Base-by-base conservation (phyloP, 345 rosid genomes). In the Mallotus nudiflorus region DNA sequence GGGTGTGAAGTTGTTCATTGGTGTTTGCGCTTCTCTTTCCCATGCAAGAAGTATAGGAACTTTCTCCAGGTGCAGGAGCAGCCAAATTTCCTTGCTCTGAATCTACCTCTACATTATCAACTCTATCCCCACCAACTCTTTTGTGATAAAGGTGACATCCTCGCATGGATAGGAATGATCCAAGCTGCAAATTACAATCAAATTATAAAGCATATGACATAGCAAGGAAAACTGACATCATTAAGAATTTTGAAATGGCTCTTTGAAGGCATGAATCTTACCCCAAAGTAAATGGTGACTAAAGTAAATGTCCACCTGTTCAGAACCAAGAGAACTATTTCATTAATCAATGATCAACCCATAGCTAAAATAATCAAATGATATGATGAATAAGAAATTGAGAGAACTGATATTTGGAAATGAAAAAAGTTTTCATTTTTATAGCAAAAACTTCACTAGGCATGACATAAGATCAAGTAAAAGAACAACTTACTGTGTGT, bases 301-400 rank as follows among this genome's bases (percentile, higher is more conserved):
- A 87, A 74, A 22, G 90, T 79, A 73, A 86, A 88, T 46, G 99
- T 96, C 99, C 98, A 92, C 88, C 99, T 96, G 89, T 68, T 35
- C 71, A 73, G 60, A 61, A 73, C 60, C 77, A 71, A 75, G 33
- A 77, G n/a, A 82, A 45, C 52, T 28, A 35, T n/a, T n/a, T n/a
- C 27, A 55, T 54, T 22, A 11, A 55, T 27, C 18, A 11, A 10
- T 3, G n/a, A n/a, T n/a, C n/a, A n/a, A n/a, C n/a, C n/a, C n/a
- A n/a, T 6, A 28, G 51, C 29, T 28, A 15, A 25, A 29, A 52
- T 65, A 18, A 65, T 60, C 46, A 60, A 60, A 0, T 37, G n/a
- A 35, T 12, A 10, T 25, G 35, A 31, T 24, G 4, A 27, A 14
- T 28, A 28, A 29, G 19, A n/a, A n/a, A n/a, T n/a, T n/a, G n/a